Percentiles rank a stretch among this genome's conserved stretches.
These are phyloP conservation scores for Terfezia boudieri DNA, from an alignment of 495 filamentous ascomycete species.

Conservation along the genomic window DNA sequence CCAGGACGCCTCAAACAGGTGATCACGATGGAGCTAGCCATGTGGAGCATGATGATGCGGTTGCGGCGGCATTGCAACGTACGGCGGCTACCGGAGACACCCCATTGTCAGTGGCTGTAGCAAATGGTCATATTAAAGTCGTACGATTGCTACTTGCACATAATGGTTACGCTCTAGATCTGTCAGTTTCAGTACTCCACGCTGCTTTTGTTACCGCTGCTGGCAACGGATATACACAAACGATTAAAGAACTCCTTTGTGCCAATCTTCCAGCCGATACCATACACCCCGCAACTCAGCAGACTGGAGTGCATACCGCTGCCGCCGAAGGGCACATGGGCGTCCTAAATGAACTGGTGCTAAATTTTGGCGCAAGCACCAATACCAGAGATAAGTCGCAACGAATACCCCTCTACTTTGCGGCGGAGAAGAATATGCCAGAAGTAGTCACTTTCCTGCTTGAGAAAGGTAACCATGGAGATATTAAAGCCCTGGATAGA, in stretches of 20 bases:
- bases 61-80: background rate
- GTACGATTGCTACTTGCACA: background rate
- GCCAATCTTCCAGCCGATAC: background rate
- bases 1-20: too few relatives aligned
- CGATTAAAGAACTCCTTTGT: background rate
- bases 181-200: background rate
- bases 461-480: constrained; percentile 1
- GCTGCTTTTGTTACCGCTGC: constrained; percentile 1
- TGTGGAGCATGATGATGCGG: too few relatives aligned
- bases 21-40: too few relatives aligned
- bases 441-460: constrained; percentile 2
- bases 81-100: background rate
- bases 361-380: too few relatives aligned
- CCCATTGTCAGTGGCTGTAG: background rate
- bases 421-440: background rate
- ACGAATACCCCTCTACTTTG: constrained; percentile 5
- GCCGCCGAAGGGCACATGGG: too few relatives aligned
- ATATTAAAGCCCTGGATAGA: constrained; percentile 1
- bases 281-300: background rate
- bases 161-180: too few relatives aligned
- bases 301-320: constrained; percentile 3
- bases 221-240: background rate
- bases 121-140: background rate
- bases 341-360: too few relatives aligned
- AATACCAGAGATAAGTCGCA: background rate